Evolutionary conservation across 106 monocot species (phyloP).

Genomic region (Dioscorea alata): DNA sequence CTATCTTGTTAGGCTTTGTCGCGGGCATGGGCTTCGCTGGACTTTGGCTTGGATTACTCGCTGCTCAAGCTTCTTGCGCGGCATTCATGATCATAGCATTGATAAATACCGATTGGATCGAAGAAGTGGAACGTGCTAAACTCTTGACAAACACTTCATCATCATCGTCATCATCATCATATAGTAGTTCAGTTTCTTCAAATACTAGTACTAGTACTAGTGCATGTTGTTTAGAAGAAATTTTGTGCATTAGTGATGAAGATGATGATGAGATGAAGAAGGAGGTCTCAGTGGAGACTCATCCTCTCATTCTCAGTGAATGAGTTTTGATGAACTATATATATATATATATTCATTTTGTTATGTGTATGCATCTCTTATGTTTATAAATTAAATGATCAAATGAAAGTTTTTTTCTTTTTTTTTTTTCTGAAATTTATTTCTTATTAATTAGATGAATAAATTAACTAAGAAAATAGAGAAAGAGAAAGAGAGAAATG

Average conservation of each 20-base stretch:
- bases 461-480: background rate
- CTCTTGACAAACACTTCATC: slow-evolving; percentile 42
- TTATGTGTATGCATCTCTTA: too few relatives aligned
- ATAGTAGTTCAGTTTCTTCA: background rate
- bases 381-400: too few relatives aligned
- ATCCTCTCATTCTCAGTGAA: slow-evolving; percentile 13
- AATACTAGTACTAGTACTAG: background rate
- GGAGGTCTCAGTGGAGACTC: slow-evolving; percentile 14
- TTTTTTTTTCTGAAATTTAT: too few relatives aligned
- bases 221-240: slow-evolving; percentile 2
- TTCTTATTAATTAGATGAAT: too few relatives aligned
- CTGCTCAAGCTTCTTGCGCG: slow-evolving; percentile 73
- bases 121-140: slow-evolving; percentile 46
- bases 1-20: slow-evolving; percentile 42
- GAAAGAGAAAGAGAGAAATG: background rate
- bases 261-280: background rate
- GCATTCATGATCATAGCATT: slow-evolving; percentile 43
- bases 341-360: too few relatives aligned
- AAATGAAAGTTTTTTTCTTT: too few relatives aligned
- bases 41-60: slow-evolving; percentile 73
- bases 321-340: too few relatives aligned
- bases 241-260: slow-evolving; percentile 10
- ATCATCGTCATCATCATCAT: slow-evolving; percentile 1
- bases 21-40: slow-evolving; percentile 68
- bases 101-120: slow-evolving; percentile 50